Conservation (phyloP, 306 rosid species). For the Pyrus pyrifolia region DNA sequence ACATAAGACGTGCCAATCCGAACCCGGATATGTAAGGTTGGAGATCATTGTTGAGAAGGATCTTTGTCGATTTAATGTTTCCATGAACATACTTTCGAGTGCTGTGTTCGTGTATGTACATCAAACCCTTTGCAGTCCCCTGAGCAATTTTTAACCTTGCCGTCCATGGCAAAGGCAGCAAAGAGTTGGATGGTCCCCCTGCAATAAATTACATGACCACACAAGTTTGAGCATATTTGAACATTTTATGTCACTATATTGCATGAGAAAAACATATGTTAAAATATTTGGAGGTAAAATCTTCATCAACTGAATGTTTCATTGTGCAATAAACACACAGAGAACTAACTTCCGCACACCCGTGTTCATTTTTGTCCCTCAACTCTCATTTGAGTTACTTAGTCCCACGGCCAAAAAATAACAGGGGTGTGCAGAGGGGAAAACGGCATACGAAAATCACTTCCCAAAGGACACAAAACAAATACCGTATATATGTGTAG, state of each 20-base stretch:
- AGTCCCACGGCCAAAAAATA: no score
- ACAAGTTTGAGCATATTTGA: background rate
- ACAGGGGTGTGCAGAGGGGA: no score
- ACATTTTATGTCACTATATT: background rate
- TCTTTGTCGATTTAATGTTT: slow-evolving; percentile 61
- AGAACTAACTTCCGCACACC: background rate
- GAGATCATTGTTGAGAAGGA: slow-evolving; percentile 64
- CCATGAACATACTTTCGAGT: slow-evolving; percentile 71
- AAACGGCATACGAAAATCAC: no score
- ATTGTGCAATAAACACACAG: background rate
- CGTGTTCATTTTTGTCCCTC: no score
- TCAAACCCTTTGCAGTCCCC: slow-evolving; percentile 72
- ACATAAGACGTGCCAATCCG: slow-evolving; percentile 51
- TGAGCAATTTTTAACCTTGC: slow-evolving; percentile 65
- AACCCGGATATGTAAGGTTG: slow-evolving; percentile 63
- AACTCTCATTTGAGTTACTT: no score
- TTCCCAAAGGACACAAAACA: background rate
- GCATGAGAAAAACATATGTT: background rate
- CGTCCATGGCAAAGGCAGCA: slow-evolving; percentile 53
- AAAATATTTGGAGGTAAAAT: background rate
- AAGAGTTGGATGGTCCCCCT: slow-evolving; percentile 49
- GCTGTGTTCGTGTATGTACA: slow-evolving; percentile 59
- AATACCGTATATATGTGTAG: background rate
- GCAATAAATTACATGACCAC: slow-evolving; percentile 15
- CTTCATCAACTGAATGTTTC: background rate